Base-by-base conservation (phyloP, 148 eudicot species). In the Bassia scoparia region DNA sequence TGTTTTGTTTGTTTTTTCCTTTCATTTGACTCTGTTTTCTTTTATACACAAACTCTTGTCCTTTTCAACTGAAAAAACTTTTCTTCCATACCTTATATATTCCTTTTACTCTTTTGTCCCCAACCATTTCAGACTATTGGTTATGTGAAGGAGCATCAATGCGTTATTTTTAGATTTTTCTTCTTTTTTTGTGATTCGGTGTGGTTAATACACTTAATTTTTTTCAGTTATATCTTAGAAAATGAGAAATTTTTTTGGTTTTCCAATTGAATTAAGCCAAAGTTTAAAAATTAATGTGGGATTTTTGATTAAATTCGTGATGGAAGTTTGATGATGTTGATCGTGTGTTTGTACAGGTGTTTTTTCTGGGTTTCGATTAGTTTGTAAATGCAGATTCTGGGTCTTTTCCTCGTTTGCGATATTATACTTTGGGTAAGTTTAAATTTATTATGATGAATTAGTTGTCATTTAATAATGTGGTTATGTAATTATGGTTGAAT, bases 391-490 rank as follows among this genome's bases (percentile, higher is more conserved):
- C 71, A 43, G 78, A 81, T 74, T 48, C 38, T 69, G 74, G 67
- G 70, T 79, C 69, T 59, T 75, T 59, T 75, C 67, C 74, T 76
- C 74, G 34, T 5, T 78, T 77, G 67, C 72, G 71, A 50, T 73
- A 21, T 67, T 26, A n/a, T 35, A 69, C 60, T 35, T n/a, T 79
- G 83, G 83, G 89, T 87, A 87, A 84, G 70, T 46, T 64, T 64
- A 29, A 20, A 29, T 44, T 52, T 68, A 35, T 20, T 16, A 41
- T 59, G 65, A 71, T 61, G 31, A 11, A 65, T 38, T 65, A 13
- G 0, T 41, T n/a, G 48, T 41, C 68, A 10, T 13, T 41, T 23
- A 38, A 35, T 35, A n/a, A n/a, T n/a, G 9, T 63, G 23, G 16
- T 34, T 12, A 31, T 17, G 41, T 61, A 11, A 41, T 41, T 5